phyloP scores from a whole-genome alignment of 2,329 filamentous ascomycete genomes.

The Zasmidium citrigriseum region DNA sequence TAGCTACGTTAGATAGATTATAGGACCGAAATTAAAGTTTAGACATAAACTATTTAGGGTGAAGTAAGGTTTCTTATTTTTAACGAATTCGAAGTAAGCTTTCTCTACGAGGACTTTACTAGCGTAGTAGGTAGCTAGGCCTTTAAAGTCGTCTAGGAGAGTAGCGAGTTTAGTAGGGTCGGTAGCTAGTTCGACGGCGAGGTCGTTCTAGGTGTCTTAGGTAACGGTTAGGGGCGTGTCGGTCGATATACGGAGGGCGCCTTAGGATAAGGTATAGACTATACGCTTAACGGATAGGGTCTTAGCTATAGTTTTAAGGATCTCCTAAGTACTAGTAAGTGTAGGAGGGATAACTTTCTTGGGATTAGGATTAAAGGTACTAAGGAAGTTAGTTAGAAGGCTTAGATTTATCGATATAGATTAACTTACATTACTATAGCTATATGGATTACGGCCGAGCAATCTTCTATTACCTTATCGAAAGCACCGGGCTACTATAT shows the following conservation, averaged over 20 bases:
- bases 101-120: constrained; percentile 49
- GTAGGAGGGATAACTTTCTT: constrained; percentile 46
- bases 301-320: constrained; percentile 36
- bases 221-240: constrained; percentile 33
- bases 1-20: constrained; percentile 18
- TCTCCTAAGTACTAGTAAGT: constrained; percentile 25
- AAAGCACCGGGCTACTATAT: constrained; percentile 22
- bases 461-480: constrained; percentile 30
- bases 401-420: no score
- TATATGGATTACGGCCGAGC: constrained; percentile 48
- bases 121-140: constrained; percentile 41
- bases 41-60: constrained; percentile 40
- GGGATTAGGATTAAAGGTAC: constrained; percentile 40
- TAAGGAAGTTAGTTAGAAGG: neutral
- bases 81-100: constrained; percentile 46
- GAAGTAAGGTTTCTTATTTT: constrained; percentile 43
- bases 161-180: constrained; percentile 34
- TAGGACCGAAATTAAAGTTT: constrained; percentile 25
- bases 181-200: constrained; percentile 15
- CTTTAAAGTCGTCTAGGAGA: constrained; percentile 28
- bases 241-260: constrained; percentile 33
- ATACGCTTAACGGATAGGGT: constrained; percentile 42
- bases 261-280: constrained; percentile 43
- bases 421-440: constrained; percentile 41
- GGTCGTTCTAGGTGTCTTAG: constrained; percentile 39